Evolutionary conservation across 495 filamentous ascomycete genomes (phyloP), one percentile per base, ranked within the genome.

Genomic region (Hyaloscypha bicolor): DNA sequence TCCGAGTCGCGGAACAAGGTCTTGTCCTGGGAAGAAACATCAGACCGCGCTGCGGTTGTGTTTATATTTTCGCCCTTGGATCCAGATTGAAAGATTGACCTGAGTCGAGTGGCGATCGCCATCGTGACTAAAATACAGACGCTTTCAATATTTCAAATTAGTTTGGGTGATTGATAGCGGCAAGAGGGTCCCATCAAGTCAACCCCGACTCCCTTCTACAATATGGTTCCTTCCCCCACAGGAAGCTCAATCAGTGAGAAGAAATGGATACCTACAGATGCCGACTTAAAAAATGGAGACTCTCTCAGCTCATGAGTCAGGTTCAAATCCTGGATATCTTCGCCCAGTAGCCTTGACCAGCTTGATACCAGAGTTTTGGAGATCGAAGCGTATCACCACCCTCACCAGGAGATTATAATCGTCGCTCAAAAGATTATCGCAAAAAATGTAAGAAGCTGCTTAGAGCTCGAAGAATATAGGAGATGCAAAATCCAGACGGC

Each of bases 31-130:
- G 32, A 37, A 21, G 32, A 60, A 14, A 37, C 19, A 37, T 60
- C 32, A 12, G 32, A 60, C 31, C n/a, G 56, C 9, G 6, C 32
- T 33, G 29, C 56, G 35, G 56, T 37, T 8, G 8, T 37, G 31
- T 16, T 37, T 31, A 6, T 29, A 6, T 29, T 19, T 4, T 37
- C 32, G 19, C 11, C 30, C 9, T 37, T 60, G 29, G 16, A 11
- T 29, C 53, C 30, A 12, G 21, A 25, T 8, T 56, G 22, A 6
- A 60, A 60, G 31, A 60, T 32, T 60, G 56, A 60, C 12, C 56
- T 29, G n/a, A 60, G n/a, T 60, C 30, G 30, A 21, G 29, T n/a
- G 9, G 56, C 35, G 56, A 60, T 3, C 22, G 30, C 56, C 56
- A 60, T 60, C 25, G 25, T 25, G 35, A 16, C 16, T 19, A 19